Percentiles rank a stretch among this genome's conserved stretches.
phyloP scores from a whole-genome alignment of 2,329 filamentous ascomycete genomes.

The Cladosporium velox region DNA sequence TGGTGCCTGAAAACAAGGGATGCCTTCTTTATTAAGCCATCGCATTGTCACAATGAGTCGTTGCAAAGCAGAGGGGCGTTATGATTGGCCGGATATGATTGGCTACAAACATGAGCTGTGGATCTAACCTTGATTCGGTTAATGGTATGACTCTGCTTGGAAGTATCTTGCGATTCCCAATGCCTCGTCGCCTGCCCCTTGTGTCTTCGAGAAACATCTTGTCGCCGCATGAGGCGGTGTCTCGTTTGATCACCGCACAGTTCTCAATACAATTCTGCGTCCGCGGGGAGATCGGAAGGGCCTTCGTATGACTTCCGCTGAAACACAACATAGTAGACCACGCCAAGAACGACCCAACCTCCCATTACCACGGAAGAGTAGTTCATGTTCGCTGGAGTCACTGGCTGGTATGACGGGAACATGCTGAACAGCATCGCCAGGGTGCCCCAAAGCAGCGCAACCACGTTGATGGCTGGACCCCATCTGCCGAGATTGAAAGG shows the following conservation, averaged over 20 bases:
- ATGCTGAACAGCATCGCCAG: constrained; percentile 51
- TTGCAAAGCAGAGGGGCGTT: neutral
- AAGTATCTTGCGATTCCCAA: neutral
- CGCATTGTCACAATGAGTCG: neutral
- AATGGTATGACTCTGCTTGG: neutral
- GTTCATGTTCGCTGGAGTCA: constrained; percentile 47
- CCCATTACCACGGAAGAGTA: constrained; percentile 43
- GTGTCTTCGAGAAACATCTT: neutral
- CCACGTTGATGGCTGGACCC: constrained; percentile 43
- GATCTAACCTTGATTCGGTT: neutral
- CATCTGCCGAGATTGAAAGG: constrained; percentile 38
- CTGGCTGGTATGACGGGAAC: constrained; percentile 46
- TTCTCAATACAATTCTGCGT: neutral
- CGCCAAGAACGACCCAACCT: constrained; percentile 44
- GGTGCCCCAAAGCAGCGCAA: constrained; percentile 48
- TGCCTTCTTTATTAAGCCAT: neutral
- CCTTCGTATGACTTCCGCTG: constrained; percentile 39
- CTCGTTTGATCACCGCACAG: neutral
- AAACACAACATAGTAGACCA: constrained; percentile 44
- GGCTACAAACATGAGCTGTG: neutral
- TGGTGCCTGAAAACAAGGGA: neutral
- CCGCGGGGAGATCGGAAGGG: constrained; percentile 8
- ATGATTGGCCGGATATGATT: neutral
- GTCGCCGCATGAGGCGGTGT: neutral
- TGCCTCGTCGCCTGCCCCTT: neutral